phyloP scores from a whole-genome alignment of 768 basidiomycete species.

The Lentinula detonsa region DNA sequence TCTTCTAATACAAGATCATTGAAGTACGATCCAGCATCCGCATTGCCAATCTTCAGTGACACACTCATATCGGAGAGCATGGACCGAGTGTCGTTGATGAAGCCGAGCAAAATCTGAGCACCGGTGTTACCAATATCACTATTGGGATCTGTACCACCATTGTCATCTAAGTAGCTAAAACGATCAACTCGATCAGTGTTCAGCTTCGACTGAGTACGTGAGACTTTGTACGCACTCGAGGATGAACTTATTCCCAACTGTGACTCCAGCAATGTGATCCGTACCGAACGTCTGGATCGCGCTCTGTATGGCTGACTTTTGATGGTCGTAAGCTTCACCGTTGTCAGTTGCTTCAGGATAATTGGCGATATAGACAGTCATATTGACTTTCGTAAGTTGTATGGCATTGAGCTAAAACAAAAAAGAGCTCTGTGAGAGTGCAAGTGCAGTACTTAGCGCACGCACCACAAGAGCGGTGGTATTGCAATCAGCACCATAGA shows the following conservation, averaged over 20 bases:
- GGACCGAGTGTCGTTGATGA: conserved; percentile 61
- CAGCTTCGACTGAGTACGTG: too few relatives aligned
- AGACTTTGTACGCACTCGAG: conserved; percentile 48
- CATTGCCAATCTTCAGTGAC: conserved; percentile 63
- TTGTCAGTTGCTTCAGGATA: conserved; percentile 55
- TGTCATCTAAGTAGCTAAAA: conserved; percentile 48
- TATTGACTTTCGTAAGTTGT: conserved; percentile 79
- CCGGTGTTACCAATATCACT: conserved; percentile 53
- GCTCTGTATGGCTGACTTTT: conserved; percentile 56
- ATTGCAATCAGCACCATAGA: conserved; percentile 88
- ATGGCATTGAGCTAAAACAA: conserved; percentile 72
- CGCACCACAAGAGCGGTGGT: conserved; percentile 68
- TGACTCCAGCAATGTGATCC: conserved; percentile 70
- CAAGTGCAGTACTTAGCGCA: background rate
- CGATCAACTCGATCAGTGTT: background rate
- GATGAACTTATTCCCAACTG: conserved; percentile 91
- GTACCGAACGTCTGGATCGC: conserved; percentile 77
- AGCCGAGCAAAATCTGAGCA: conserved; percentile 54
- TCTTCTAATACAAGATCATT: conserved; percentile 59
- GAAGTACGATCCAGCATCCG: conserved; percentile 86
- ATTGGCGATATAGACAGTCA: conserved; percentile 75
- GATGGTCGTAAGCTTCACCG: conserved; percentile 63
- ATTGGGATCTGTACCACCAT: conserved; percentile 51
- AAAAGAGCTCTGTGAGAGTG: background rate
- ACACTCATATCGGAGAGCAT: conserved; percentile 53